Base-by-base conservation (phyloP, 441 rosid genomes). In the Capsella rubella region DNA sequence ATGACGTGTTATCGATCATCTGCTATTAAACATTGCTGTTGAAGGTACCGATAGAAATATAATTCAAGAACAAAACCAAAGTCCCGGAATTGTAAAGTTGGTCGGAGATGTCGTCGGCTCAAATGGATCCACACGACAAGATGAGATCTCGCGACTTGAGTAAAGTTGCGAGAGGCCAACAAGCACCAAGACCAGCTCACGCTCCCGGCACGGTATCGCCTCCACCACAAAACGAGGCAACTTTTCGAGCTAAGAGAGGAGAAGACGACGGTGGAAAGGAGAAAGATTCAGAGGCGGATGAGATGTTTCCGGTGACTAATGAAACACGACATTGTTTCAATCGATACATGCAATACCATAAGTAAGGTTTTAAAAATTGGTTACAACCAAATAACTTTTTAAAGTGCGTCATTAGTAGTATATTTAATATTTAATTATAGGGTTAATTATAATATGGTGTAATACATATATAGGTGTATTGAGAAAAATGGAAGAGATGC, bases 101-200 rank as follows among this genome's bases (percentile, higher is more conserved):
- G 62, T 60, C 69, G 32, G 70, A 69, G 59, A 69, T 76, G 75
- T 76, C 83, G 50, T 82, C 72, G n/a, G 65, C 84, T 9, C 74
- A 70, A 29, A 35, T 86, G 46, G 89, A 86, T 18, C 87, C 87
- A 16, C 89, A 73, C 52, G 82, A 84, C 67, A 86, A 82, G 82
- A 84, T 86, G 89, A 80, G 87, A 68, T 55, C 85, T 15, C 81
- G 85, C 12, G 87, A 84, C 35, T 64, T 87, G 47, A 81, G 51
- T 71, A 82, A 76, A 63, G 88, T 84, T 21, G 81, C 88, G 3
- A 69, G 77, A 43, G 87, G 86, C 3, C 62, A 87, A 54, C 87
- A 86, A 72, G 85, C 85, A 6, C 84, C 90, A 9, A 82, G 71
- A 54, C 87, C 86, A 6, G 52, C 78, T 40, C 87, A 83, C 13